Conservation (phyloP, 1,139 yeast genomes). For the Protomyces inouyei region DNA sequence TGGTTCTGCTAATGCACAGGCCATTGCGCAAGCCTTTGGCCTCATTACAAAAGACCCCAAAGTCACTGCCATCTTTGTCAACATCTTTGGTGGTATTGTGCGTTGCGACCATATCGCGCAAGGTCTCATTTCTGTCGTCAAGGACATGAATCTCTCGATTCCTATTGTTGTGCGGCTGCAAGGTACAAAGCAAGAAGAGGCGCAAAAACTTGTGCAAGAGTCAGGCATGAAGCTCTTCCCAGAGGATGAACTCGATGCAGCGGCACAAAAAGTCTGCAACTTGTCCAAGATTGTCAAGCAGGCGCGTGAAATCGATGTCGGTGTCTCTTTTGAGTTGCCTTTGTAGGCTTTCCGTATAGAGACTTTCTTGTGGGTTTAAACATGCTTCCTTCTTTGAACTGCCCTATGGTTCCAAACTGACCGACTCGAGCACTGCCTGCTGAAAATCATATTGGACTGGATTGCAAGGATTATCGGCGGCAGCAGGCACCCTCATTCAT, state of each 20-base stretch:
- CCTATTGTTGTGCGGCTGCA: conserved; percentile 98
- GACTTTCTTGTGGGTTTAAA: neutral
- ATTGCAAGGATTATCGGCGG: too few relatives aligned
- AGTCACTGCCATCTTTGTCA: conserved; percentile 94
- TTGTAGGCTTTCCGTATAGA: conserved; percentile 35
- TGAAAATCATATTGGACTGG: too few relatives aligned
- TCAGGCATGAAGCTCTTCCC: conserved; percentile 92
- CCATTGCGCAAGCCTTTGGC: conserved; percentile 95
- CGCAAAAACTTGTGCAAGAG: conserved; percentile 76
- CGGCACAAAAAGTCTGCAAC: conserved; percentile 88
- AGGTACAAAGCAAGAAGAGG: conserved; percentile 92
- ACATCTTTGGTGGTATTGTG: conserved; percentile 98
- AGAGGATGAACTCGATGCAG: conserved; percentile 89
- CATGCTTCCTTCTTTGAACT: neutral
- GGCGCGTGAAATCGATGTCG: conserved; percentile 50
- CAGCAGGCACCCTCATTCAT: neutral
- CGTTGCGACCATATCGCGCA: conserved; percentile 98
- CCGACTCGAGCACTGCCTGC: too few relatives aligned
- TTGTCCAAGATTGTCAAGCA: conserved; percentile 33
- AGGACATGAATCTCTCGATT: conserved; percentile 78
- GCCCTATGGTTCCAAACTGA: too few relatives aligned
- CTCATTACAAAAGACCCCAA: conserved; percentile 83
- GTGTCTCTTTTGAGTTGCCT: conserved; percentile 49
- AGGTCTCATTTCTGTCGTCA: conserved; percentile 91
- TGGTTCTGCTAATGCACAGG: conserved; percentile 99